Evolutionary conservation across 768 basidiomycete genomes (phyloP).

Genomic region (Coprinellus aureogranulatus): DNA sequence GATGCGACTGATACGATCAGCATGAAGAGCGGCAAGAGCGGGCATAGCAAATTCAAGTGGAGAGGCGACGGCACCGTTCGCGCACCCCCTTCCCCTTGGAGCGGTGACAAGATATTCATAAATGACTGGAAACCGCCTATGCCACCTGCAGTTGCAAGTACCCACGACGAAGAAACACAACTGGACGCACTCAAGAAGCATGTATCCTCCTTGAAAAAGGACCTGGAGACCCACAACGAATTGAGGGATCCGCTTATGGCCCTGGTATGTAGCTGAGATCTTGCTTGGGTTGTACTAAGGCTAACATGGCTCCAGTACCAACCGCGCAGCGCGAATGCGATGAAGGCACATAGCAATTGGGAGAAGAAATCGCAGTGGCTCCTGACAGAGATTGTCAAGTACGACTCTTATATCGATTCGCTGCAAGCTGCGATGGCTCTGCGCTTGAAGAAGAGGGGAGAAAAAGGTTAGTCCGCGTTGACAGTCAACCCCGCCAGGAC

Average conservation of each 20-base stretch:
- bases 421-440: slow-evolving; percentile 79
- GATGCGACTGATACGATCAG: slow-evolving; percentile 62
- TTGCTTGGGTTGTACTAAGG: no score
- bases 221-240: slow-evolving; percentile 80
- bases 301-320: slow-evolving; percentile 70
- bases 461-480: slow-evolving; percentile 51
- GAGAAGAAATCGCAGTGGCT: slow-evolving; percentile 88
- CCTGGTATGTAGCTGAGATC: slow-evolving; percentile 71
- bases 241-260: slow-evolving; percentile 78
- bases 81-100: slow-evolving; percentile 66
- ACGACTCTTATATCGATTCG: slow-evolving; percentile 91
- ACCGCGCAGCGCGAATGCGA: slow-evolving; percentile 66
- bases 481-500: neutral
- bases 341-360: slow-evolving; percentile 87
- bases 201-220: slow-evolving; percentile 68
- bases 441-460: slow-evolving; percentile 85
- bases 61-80: slow-evolving; percentile 65
- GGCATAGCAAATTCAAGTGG: slow-evolving; percentile 73
- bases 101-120: slow-evolving; percentile 66
- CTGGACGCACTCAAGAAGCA: slow-evolving; percentile 87
- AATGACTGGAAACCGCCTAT: slow-evolving; percentile 95
- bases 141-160: slow-evolving; percentile 78
- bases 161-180: slow-evolving; percentile 90
- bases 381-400: slow-evolving; percentile 91
- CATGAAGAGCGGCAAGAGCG: slow-evolving; percentile 57